Base-by-base conservation (phyloP, 75 land plant species). In the Chamaecyparis obtusa region DNA sequence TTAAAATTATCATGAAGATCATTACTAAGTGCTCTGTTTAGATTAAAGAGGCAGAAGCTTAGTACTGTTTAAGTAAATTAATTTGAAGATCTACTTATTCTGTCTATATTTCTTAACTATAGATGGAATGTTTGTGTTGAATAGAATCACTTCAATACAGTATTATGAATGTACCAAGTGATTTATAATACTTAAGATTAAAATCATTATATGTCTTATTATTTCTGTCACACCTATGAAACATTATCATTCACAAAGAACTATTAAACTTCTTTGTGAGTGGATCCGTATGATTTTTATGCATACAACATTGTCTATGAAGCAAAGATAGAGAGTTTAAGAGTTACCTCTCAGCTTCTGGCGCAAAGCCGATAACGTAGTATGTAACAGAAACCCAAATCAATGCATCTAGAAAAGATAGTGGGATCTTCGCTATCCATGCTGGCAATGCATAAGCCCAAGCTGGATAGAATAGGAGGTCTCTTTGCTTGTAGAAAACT, bases 401-500 rank as follows among this genome's bases (percentile, higher is more conserved):
- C 3, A 39, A 74, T 41, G 88, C 83, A 77, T 92, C 94, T 16
- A 90, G n/a, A 14, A 93, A 33, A 1, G 94, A 92, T 21, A 92
- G 9, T 3, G 94, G 94, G 10, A 93, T 57, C 51, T 74, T 75
- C 39, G 89, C 44, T 51, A 92, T 77, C 81, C 85, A 64, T 19
- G 78, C 78, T 9, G 94, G 91, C 3, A 93, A 19, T 3, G 93
- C 86, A 75, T 85, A 93, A 15, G 93, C 89, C 94, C 94, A 93
- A 35, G 91, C 88, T 74, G 94, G 94, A 64, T 86, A 87, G 44
- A 93, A 90, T 49, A 88, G 48, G 37, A 87, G 79, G 72, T 93
- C 94, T 54, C 94, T 90, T 83, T 93, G 93, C 90, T 92, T 90
- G 57, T 88, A 90, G 83, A 92, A 88, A 44, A 93, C 93, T 36